Evolutionary conservation across 129 eudicot species (phyloP).

Genomic region (Escallonia rubra): DNA sequence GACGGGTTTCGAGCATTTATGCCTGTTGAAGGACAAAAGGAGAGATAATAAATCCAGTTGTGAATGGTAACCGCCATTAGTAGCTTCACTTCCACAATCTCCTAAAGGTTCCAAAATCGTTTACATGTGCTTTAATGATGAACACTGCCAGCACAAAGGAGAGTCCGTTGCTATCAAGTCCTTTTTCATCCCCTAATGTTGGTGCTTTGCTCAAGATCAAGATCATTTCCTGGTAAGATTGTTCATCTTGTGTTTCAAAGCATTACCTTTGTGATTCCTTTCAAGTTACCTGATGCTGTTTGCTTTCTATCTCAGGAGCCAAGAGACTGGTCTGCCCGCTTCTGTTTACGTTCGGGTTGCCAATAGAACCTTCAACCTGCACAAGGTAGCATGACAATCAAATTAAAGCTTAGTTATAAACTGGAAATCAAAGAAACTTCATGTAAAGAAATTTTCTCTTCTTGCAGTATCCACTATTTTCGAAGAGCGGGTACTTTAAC

Average conservation of each 20-base stretch:
- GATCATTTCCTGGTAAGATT: constrained; percentile 72
- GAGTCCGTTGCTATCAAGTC: constrained; percentile 50
- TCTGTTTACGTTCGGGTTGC: constrained; percentile 65
- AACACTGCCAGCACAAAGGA: constrained; percentile 19
- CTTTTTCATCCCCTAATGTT: constrained; percentile 80
- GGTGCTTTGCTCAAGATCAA: constrained; percentile 87
- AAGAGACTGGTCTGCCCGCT: constrained; percentile 86
- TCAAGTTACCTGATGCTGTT: not conserved
- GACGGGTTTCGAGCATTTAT: constrained; percentile 44
- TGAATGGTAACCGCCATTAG: constrained; percentile 14
- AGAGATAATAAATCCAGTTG: constrained; percentile 33
- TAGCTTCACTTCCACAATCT: constrained; percentile 14
- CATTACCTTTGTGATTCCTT: constrained; percentile 12
- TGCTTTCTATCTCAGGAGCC: constrained; percentile 50
- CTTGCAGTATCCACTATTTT: constrained; percentile 56
- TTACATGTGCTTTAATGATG: constrained; percentile 19
- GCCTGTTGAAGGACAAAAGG: constrained; percentile 24
- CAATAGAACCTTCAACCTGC: constrained; percentile 65
- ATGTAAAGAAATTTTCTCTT: not conserved
- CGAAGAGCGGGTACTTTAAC: constrained; percentile 79
- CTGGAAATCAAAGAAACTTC: no score
- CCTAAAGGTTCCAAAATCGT: constrained; percentile 11
- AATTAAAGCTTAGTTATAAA: not conserved
- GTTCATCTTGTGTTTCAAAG: not conserved
- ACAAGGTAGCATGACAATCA: constrained; percentile 46